Evolutionary conservation across 495 filamentous ascomycete species (phyloP), one percentile per base, ranked within the genome.

Genomic region (Xylaria flabelliformis): DNA sequence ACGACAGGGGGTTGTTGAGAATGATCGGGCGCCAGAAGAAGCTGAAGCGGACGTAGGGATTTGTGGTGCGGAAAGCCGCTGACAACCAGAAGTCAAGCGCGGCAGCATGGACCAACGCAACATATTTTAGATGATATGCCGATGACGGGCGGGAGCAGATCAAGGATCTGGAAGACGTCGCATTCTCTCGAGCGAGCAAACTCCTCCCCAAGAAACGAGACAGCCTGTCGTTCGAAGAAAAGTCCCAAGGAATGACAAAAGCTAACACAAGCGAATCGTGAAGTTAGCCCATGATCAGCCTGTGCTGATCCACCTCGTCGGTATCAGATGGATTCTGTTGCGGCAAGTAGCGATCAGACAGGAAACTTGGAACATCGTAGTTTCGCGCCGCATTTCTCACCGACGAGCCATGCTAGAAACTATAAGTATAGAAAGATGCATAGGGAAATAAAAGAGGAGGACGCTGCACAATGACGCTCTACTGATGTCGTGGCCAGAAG

Each of bases 1-100:
- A 24, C 81, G 80, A 7, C 39, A 55, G 34, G 77, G 65, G 7
- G 87, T 82, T 19, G 74, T 73, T 1, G 87, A 86, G 79, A 91
- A 89, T 50, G 69, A 74, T 65, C 87, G 80, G 7, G 36, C 53
- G 15, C 26, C 3, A 41, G 65, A 29, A 9, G 21, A 50, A 48
- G 61, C 51, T 21, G 70, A 53, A 64, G 68, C 24, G 34, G 46
- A 17, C n/a, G 44, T 0, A 10, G 2, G 7, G 2, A 41, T 36
- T 32, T n/a, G 61, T 63, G 66, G 71, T 39, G 10, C 19, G 36
- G 62, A 17, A 67, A 61, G 51, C 70, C 41, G 63, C 51, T 12
- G 55, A 8, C 15, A 5, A 6, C 62, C 17, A 34, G 53, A n/a
- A 53, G 36, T 48, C 36, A 21, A 41, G 21, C 74, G 72, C 55